A percentile compares a stretch with the other conserved stretches of the same genome.
phyloP scores from a whole-genome alignment of 306 rosid genomes.

The Glycine tomentella region DNA sequence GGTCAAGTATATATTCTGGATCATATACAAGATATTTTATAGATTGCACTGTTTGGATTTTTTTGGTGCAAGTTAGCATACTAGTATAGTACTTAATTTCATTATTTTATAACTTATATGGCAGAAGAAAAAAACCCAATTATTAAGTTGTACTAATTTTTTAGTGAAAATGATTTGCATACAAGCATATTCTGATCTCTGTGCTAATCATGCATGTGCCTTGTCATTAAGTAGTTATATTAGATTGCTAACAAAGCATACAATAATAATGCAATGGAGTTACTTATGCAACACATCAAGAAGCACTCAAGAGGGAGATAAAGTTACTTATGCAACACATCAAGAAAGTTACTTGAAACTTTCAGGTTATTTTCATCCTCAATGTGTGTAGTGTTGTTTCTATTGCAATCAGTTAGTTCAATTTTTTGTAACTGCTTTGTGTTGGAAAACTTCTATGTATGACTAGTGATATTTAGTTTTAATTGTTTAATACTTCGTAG shows the following conservation, averaged over 20 bases:
- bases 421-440: background rate
- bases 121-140: constrained; percentile 19
- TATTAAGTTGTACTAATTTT: constrained; percentile 38
- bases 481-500: constrained; percentile 2
- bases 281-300: constrained; percentile 72
- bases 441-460: background rate
- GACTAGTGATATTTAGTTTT: too few species aligned
- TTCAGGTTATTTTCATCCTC: constrained; percentile 57
- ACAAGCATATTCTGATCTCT: constrained; percentile 33
- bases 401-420: background rate
- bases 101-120: constrained; percentile 27
- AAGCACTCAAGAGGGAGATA: constrained; percentile 91
- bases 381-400: background rate
- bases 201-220: constrained; percentile 50
- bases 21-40: background rate
- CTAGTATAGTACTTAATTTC: background rate
- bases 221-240: constrained; percentile 42
- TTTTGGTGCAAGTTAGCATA: constrained; percentile 36
- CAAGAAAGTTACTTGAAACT: constrained; percentile 52
- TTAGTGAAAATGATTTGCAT: constrained; percentile 45
- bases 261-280: background rate
- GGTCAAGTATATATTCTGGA: constrained; percentile 8
- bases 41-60: constrained; percentile 34
- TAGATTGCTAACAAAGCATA: background rate
- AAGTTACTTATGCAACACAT: constrained; percentile 40